phyloP scores from a whole-genome alignment of 2,329 filamentous ascomycete species.

The Ilyonectria robusta region DNA sequence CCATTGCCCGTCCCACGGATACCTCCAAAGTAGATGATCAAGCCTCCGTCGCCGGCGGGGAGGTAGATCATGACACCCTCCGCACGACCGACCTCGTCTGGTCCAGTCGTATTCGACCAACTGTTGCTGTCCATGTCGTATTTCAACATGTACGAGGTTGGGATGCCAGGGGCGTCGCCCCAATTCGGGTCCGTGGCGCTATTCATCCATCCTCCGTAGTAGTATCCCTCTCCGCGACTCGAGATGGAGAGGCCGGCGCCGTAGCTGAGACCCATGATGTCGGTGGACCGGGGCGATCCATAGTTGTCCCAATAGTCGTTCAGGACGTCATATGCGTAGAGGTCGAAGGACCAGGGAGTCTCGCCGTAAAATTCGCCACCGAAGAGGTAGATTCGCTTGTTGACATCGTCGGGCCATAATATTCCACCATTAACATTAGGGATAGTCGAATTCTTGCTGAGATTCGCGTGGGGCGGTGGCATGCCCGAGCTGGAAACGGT shows the following conservation, averaged over 20 bases:
- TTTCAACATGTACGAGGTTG: constrained; percentile 66
- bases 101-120: constrained; percentile 68
- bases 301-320: constrained; percentile 69
- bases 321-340: constrained; percentile 72
- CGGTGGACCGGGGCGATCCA: constrained; percentile 51
- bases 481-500: constrained; percentile 58
- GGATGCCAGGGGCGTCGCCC: constrained; percentile 60
- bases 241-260: constrained; percentile 71
- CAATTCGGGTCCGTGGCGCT: constrained; percentile 67
- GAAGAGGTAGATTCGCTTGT: constrained; percentile 75
- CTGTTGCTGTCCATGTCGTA: constrained; percentile 69
- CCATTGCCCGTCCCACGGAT: constrained; percentile 65
- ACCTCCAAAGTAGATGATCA: constrained; percentile 75
- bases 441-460: constrained; percentile 71
- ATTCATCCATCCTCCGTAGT: constrained; percentile 74
- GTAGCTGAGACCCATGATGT: constrained; percentile 65
- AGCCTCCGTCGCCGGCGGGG: constrained; percentile 70
- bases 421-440: constrained; percentile 62
- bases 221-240: constrained; percentile 69
- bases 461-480: constrained; percentile 69
- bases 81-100: constrained; percentile 66
- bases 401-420: constrained; percentile 73
- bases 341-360: constrained; percentile 61
- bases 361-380: constrained; percentile 70
- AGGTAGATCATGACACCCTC: constrained; percentile 74